Percentiles rank a stretch among this genome's conserved stretches.
phyloP scores from a whole-genome alignment of 306 rosid species.

The Lupinus albus region DNA sequence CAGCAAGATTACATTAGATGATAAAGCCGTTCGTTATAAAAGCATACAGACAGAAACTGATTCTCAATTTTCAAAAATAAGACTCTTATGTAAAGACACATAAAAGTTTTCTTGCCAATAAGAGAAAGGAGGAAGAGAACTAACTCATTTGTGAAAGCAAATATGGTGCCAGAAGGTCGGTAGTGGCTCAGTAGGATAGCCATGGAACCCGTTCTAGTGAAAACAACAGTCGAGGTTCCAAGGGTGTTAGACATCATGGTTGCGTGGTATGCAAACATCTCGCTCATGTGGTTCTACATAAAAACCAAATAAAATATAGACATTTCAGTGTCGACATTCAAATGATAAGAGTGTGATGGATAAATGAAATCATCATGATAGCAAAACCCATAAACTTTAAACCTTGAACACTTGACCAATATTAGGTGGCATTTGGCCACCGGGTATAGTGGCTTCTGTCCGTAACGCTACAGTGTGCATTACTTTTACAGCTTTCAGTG shows the following conservation, averaged over 20 bases:
- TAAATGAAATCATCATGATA: neutral
- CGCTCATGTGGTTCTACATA: conserved; percentile 93
- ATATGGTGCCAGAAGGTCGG: conserved; percentile 89
- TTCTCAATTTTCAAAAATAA: conserved; percentile 8
- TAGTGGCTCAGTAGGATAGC: conserved; percentile 83
- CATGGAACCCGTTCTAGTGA: conserved; percentile 95
- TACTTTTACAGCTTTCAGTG: conserved; percentile 89
- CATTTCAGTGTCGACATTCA: conserved; percentile 21
- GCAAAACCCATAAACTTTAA: conserved; percentile 12
- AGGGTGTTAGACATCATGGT: conserved; percentile 99
- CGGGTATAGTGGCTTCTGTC: conserved; percentile 81
- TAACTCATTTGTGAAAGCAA: conserved; percentile 93
- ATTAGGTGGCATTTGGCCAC: conserved; percentile 78
- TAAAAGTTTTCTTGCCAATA: neutral
- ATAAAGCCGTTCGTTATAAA: conserved; percentile 29
- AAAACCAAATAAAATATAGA: conserved; percentile 20
- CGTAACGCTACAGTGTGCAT: conserved; percentile 98
- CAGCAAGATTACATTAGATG: conserved; percentile 35
- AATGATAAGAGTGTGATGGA: neutral
- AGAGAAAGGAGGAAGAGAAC: conserved; percentile 44
- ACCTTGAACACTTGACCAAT: conserved; percentile 97
- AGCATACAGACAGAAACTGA: conserved; percentile 14
- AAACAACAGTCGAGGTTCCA: conserved; percentile 91
- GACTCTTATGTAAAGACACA: neutral
- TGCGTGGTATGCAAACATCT: conserved; percentile 99